Percentiles rank a stretch among this genome's conserved stretches.
phyloP scores from a whole-genome alignment of 805 yeast species.

The Spencermartinsiella europaea region DNA sequence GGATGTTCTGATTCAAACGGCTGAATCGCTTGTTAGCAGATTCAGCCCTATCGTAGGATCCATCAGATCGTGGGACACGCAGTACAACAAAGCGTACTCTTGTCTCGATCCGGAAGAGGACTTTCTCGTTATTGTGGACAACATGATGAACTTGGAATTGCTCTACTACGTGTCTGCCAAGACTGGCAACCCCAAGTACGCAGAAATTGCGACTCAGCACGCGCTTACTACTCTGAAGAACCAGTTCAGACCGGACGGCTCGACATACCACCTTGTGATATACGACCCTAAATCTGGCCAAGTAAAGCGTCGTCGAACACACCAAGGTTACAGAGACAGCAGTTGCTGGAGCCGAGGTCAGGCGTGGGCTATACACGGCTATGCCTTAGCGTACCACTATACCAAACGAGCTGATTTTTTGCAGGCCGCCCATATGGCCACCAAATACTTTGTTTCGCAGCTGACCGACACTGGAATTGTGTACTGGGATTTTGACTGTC shows the following conservation, averaged over 20 bases:
- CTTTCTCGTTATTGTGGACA: conserved; percentile 27
- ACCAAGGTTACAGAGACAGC: conserved; percentile 29
- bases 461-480: conserved; percentile 26
- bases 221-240: conserved; percentile 28
- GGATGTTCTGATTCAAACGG: conserved; percentile 23
- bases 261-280: conserved; percentile 27
- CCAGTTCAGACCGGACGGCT: conserved; percentile 27
- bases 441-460: conserved; percentile 22
- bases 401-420: conserved; percentile 25
- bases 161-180: conserved; percentile 26
- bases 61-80: conserved; percentile 30
- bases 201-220: conserved; percentile 29
- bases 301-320: conserved; percentile 22
- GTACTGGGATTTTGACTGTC: conserved; percentile 32
- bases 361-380: conserved; percentile 30
- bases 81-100: conserved; percentile 16
- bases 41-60: conserved; percentile 22
- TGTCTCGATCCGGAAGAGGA: conserved; percentile 19
- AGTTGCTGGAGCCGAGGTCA: conserved; percentile 31
- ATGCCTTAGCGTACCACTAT: conserved; percentile 24
- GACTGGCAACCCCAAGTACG: conserved; percentile 26
- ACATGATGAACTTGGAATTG: conserved; percentile 22
- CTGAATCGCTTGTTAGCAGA: conserved; percentile 26
- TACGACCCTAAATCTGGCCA: conserved; percentile 23
- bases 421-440: conserved; percentile 23